Evolutionary conservation across 1,284 basidiomycete genomes (phyloP).

Genomic region (Coniophora puteana): DNA sequence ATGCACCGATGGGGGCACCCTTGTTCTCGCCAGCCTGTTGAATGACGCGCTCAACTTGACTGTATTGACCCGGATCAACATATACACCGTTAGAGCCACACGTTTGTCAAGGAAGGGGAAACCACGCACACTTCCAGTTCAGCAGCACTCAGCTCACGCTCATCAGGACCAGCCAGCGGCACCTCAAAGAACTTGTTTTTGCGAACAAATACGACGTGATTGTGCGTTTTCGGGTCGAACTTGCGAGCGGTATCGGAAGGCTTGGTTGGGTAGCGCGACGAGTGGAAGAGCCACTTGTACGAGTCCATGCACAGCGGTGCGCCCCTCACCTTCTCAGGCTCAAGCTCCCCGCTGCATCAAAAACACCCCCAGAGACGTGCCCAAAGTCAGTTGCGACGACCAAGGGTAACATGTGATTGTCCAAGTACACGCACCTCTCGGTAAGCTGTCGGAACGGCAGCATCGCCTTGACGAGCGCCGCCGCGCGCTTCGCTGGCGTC

Average conservation of each 20-base stretch:
- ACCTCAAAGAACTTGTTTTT: constrained; percentile 92
- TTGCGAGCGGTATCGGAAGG: constrained; percentile 84
- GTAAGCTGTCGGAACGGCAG: constrained; percentile 80
- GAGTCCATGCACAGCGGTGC: constrained; percentile 90
- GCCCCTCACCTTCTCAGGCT: constrained; percentile 86
- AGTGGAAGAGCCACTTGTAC: constrained; percentile 97
- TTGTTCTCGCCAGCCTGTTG: constrained; percentile 56
- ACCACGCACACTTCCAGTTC: constrained; percentile 70
- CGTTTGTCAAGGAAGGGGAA: constrained; percentile 1
- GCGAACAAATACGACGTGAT: constrained; percentile 88
- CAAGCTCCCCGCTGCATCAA: constrained; percentile 64
- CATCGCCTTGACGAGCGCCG: constrained; percentile 79
- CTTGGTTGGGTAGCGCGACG: constrained; percentile 81
- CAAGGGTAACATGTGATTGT: background rate
- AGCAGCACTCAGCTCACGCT: constrained; percentile 65
- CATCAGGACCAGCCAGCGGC: constrained; percentile 58
- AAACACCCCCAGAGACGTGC: background rate
- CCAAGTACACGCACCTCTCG: constrained; percentile 57
- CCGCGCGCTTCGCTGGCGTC: constrained; percentile 67
- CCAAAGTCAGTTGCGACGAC: background rate
- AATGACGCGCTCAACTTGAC: constrained; percentile 81
- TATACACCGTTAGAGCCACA: constrained; percentile 7
- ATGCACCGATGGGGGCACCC: constrained; percentile 70
- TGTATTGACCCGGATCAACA: too few species aligned
- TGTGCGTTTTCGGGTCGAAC: constrained; percentile 73